A percentile compares a stretch with the other conserved stretches of the same genome.
Evolutionary conservation across 768 basidiomycete species (phyloP).

Genomic region (Rhizopogon sp.): DNA sequence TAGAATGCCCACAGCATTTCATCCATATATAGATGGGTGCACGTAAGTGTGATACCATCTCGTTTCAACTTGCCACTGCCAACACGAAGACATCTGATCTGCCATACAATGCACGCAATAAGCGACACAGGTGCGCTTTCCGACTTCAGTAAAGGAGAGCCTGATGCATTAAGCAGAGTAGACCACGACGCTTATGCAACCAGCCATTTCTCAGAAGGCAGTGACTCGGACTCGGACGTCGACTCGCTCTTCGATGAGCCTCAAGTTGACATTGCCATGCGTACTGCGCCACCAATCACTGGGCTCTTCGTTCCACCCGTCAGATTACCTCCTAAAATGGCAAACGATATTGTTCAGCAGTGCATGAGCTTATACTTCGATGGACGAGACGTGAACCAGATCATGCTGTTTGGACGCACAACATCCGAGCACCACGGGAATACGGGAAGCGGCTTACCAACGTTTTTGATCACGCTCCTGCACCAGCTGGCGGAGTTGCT

Average conservation of each 20-base stretch:
- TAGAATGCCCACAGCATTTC: not conserved
- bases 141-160: not conserved
- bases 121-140: not conserved
- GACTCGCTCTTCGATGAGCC: constrained; percentile 53
- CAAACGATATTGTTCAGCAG: constrained; percentile 40
- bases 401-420: constrained; percentile 77
- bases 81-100: not conserved
- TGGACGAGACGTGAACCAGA: constrained; percentile 56
- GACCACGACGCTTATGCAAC: not conserved
- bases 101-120: constrained; percentile 9
- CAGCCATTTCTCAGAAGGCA: not conserved
- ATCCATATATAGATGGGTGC: not conserved
- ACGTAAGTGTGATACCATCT: too few species aligned
- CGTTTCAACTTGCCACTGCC: not conserved
- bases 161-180: not conserved
- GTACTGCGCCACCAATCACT: constrained; percentile 49
- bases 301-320: constrained; percentile 60
- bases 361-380: constrained; percentile 58
- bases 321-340: constrained; percentile 45
- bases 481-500: constrained; percentile 44
- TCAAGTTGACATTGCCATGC: constrained; percentile 16
- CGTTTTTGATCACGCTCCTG: constrained; percentile 50
- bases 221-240: constrained; percentile 12
- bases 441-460: constrained; percentile 46
- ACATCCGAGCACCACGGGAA: constrained; percentile 10